phyloP scores from a whole-genome alignment of 768 basidiomycete species.

The Podaxis carcinomalis region DNA sequence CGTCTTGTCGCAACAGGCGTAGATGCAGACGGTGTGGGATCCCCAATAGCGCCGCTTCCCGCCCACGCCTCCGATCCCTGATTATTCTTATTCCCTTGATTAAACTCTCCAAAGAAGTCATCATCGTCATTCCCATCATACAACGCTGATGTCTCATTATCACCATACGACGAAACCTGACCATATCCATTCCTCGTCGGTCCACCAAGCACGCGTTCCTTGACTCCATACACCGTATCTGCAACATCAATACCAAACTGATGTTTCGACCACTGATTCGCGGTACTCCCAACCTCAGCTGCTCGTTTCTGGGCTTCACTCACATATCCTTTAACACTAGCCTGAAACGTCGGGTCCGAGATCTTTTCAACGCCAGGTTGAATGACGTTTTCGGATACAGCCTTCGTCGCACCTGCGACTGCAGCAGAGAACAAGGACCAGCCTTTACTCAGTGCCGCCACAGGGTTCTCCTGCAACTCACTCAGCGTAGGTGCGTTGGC shows the following conservation, averaged over 20 bases:
- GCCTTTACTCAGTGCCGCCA: constrained; percentile 84
- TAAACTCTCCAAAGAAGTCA: constrained; percentile 56
- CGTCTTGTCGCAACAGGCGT: constrained; percentile 8
- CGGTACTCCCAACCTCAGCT: constrained; percentile 52
- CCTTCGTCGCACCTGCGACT: constrained; percentile 73
- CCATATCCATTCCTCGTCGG: constrained; percentile 52
- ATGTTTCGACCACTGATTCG: constrained; percentile 73
- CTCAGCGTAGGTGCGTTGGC: constrained; percentile 71
- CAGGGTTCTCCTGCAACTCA: constrained; percentile 85
- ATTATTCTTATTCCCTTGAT: constrained; percentile 9
- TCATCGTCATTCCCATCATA: constrained; percentile 61
- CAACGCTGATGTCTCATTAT: constrained; percentile 53
- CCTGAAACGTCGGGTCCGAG: constrained; percentile 75
- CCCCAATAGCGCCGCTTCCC: not conserved
- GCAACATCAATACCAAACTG: constrained; percentile 86
- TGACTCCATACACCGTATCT: constrained; percentile 66
- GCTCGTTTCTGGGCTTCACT: constrained; percentile 65
- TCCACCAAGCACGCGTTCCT: constrained; percentile 50
- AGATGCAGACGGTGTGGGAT: constrained; percentile 6
- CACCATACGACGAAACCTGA: constrained; percentile 34
- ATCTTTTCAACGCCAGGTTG: constrained; percentile 86
- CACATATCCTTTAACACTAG: constrained; percentile 69
- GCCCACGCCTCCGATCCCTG: not conserved
- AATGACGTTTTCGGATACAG: constrained; percentile 81
- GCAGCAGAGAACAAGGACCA: constrained; percentile 94